Evolutionary conservation across 2,329 filamentous ascomycete species (phyloP).

Genomic region (Botrytis byssoidea): DNA sequence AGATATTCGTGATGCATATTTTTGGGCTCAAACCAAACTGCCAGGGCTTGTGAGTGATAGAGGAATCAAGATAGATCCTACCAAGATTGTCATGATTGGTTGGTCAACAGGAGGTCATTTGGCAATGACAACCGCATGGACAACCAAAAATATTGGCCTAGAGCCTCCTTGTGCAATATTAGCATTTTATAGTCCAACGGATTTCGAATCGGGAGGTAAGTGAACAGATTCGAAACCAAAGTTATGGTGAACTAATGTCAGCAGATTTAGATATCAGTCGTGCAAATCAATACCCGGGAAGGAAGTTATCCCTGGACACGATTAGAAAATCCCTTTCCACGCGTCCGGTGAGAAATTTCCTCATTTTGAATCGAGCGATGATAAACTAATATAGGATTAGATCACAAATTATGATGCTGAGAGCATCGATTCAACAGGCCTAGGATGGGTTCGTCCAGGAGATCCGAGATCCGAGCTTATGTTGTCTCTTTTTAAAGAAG

Average conservation of each 20-base stretch:
- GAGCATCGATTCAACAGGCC: neutral
- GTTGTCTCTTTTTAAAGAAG: conserved; percentile 12
- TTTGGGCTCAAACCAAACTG: conserved; percentile 34
- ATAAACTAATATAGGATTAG: neutral
- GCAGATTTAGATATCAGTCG: neutral
- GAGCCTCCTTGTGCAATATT: conserved; percentile 45
- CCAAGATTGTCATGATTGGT: conserved; percentile 44
- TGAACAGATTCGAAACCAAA: too few species aligned
- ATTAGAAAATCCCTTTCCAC: neutral
- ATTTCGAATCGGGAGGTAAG: conserved; percentile 1
- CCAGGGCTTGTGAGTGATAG: conserved; percentile 25
- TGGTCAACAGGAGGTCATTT: conserved; percentile 51
- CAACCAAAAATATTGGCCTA: conserved; percentile 35
- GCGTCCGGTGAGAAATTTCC: neutral
- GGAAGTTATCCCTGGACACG: neutral
- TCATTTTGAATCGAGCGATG: neutral
- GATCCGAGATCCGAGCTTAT: conserved; percentile 15
- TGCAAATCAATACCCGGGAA: neutral
- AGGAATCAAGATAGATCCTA: conserved; percentile 31
- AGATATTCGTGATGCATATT: conserved; percentile 46
- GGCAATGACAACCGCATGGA: conserved; percentile 47
- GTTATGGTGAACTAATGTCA: neutral
- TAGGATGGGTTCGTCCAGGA: conserved; percentile 12
- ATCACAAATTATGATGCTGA: conserved; percentile 11
- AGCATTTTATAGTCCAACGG: conserved; percentile 44